Conservation (phyloP, 2,329 filamentous ascomycete species). For the Colletotrichum tofieldiae region DNA sequence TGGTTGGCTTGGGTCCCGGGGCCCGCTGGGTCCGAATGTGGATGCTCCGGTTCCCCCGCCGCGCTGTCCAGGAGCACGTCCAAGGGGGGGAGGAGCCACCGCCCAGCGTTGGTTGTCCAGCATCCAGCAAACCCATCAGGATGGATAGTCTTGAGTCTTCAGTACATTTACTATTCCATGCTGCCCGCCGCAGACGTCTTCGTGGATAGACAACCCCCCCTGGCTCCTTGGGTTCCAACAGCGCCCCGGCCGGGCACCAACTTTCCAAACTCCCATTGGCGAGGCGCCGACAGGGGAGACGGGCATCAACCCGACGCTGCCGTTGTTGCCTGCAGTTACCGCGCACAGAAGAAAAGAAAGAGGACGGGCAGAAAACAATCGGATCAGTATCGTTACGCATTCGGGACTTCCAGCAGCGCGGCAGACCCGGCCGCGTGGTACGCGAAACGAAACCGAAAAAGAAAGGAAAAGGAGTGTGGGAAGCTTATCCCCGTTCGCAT, state of each 20-base stretch:
- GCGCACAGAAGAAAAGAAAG: background rate
- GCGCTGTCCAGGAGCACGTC: conserved; percentile 11
- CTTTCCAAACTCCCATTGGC: background rate
- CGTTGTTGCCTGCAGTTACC: background rate
- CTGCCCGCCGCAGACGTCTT: background rate
- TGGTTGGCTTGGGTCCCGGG: conserved; percentile 26
- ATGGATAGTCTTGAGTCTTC: background rate
- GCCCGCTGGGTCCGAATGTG: conserved; percentile 16
- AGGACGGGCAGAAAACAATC: conserved; percentile 1
- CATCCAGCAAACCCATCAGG: background rate
- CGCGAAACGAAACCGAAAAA: conserved; percentile 2
- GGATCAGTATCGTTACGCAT: background rate
- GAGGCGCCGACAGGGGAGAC: background rate
- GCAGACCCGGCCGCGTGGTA: conserved; percentile 25
- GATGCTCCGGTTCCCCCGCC: conserved; percentile 25
- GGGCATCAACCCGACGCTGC: background rate
- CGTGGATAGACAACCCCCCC: too few species aligned
- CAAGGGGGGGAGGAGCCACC: background rate
- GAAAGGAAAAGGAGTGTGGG: too few species aligned
- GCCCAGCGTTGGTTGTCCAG: background rate
- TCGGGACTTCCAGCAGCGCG: background rate
- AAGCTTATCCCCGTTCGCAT: conserved; percentile 17
- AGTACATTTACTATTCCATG: background rate
- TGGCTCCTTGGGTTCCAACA: background rate
- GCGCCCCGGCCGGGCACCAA: background rate